Conservation (phyloP, 352 stramenopile genomes). For the Salisapilia sapeloensis region DNA sequence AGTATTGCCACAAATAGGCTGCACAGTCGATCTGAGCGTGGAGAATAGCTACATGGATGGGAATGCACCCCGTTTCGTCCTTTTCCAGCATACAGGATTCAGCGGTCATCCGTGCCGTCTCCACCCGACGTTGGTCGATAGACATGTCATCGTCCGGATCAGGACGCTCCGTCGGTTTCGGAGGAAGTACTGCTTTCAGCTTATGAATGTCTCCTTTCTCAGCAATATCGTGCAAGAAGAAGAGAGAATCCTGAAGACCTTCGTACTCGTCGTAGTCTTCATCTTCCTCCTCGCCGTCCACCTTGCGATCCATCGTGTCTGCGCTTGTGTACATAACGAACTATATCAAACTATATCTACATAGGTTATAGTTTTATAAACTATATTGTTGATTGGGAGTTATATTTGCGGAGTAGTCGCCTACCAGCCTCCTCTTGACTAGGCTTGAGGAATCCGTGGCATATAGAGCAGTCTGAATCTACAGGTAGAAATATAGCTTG, state of each 20-base stretch:
- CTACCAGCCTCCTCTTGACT: too few relatives aligned
- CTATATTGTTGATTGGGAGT: too few relatives aligned
- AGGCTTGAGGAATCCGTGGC: too few relatives aligned
- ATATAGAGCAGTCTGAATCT: too few relatives aligned
- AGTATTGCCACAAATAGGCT: conserved; percentile 40
- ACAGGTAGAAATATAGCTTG: too few relatives aligned
- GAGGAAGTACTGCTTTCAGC: conserved; percentile 27
- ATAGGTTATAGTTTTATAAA: too few relatives aligned
- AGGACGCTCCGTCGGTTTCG: not conserved
- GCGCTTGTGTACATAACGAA: too few relatives aligned
- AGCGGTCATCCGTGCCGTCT: conserved; percentile 8
- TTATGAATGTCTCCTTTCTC: conserved; percentile 29
- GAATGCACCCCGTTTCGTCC: conserved; percentile 72
- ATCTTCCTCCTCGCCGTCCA: conserved; percentile 13
- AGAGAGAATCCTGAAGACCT: conserved; percentile 8
- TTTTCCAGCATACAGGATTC: conserved; percentile 54
- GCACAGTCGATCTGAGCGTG: conserved; percentile 23
- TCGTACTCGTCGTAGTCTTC: conserved; percentile 20
- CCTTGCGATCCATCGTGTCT: too few relatives aligned
- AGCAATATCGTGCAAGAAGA: conserved; percentile 36
- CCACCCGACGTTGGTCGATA: not conserved
- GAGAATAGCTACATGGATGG: conserved; percentile 55
- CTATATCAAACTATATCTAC: too few relatives aligned
- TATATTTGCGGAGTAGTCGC: too few relatives aligned
- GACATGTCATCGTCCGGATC: not conserved